Evolutionary conservation across 2,329 filamentous ascomycete genomes (phyloP).

Genomic region (Sclerotinia subarctica): DNA sequence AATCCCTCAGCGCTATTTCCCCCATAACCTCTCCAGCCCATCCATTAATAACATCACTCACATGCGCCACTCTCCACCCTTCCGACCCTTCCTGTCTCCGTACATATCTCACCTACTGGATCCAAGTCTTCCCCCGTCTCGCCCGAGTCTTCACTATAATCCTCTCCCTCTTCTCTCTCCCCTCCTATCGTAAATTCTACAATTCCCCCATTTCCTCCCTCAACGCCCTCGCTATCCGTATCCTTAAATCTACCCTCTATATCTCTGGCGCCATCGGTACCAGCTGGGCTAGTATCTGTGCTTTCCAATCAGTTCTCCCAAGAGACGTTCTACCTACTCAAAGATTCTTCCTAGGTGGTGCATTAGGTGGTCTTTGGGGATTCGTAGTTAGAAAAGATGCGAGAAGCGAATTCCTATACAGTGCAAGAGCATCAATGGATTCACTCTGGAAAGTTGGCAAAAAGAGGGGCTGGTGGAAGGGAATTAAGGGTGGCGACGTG

Average conservation of each 20-base stretch:
- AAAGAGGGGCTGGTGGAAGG: slow-evolving; percentile 85
- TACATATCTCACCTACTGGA: slow-evolving; percentile 84
- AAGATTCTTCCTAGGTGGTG: slow-evolving; percentile 86
- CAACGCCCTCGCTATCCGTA: slow-evolving; percentile 62
- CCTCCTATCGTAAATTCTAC: slow-evolving; percentile 65
- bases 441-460: slow-evolving; percentile 90
- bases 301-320: slow-evolving; percentile 79
- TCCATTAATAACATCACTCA: slow-evolving; percentile 78
- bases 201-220: slow-evolving; percentile 65
- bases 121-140: slow-evolving; percentile 75
- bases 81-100: slow-evolving; percentile 82
- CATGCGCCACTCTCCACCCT: slow-evolving; percentile 87
- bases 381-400: slow-evolving; percentile 67
- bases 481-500: slow-evolving; percentile 78
- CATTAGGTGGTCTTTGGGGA: slow-evolving; percentile 81
- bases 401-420: slow-evolving; percentile 72
- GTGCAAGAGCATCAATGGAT: slow-evolving; percentile 73
- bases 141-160: slow-evolving; percentile 74
- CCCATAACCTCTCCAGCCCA: slow-evolving; percentile 83
- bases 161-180: slow-evolving; percentile 64
- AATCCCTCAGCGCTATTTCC: slow-evolving; percentile 63
- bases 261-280: slow-evolving; percentile 80
- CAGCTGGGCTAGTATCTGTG: slow-evolving; percentile 83
- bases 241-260: slow-evolving; percentile 74
- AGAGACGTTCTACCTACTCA: slow-evolving; percentile 72